These are phyloP conservation scores for Dimocarpus longan DNA, from an alignment of 345 rosid genomes.

Conservation along the genomic window DNA sequence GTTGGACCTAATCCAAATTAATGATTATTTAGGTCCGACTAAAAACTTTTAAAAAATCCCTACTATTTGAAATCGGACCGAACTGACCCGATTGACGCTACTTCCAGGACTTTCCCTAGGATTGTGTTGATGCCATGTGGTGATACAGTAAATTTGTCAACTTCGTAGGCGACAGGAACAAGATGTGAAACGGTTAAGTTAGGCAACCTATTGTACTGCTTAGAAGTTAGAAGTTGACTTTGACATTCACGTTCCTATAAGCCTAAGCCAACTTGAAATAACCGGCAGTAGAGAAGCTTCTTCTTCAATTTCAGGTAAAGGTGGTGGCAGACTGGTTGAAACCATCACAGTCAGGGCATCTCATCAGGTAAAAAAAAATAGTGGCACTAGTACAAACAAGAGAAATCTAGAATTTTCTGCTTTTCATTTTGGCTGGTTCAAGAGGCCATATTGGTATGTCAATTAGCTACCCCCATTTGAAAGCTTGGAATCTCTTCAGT, in stretches of 20 bases:
- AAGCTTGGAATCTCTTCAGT: constrained; percentile 16
- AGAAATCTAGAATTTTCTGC: neutral
- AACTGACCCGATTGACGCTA: too few species aligned
- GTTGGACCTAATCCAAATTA: too few species aligned
- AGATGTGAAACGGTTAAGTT: neutral
- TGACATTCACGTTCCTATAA: neutral
- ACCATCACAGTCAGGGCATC: neutral
- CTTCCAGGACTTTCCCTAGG: too few species aligned
- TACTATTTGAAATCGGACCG: too few species aligned
- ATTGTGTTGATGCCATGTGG: too few species aligned
- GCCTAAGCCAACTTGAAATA: neutral
- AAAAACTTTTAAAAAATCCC: too few species aligned
- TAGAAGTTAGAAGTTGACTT: neutral
- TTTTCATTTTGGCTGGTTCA: neutral
- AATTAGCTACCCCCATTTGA: neutral
- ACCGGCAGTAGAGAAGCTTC: neutral
- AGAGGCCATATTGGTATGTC: neutral
- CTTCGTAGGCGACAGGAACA: neutral
- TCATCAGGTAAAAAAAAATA: neutral
- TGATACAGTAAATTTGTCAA: neutral
- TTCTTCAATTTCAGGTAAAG: neutral
- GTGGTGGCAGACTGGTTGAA: neutral
- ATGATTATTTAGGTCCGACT: too few species aligned
- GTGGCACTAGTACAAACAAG: neutral
- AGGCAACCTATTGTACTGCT: neutral